Base-by-base conservation (phyloP, 73 alveolate genomes). In the Halteria grandinella region DNA sequence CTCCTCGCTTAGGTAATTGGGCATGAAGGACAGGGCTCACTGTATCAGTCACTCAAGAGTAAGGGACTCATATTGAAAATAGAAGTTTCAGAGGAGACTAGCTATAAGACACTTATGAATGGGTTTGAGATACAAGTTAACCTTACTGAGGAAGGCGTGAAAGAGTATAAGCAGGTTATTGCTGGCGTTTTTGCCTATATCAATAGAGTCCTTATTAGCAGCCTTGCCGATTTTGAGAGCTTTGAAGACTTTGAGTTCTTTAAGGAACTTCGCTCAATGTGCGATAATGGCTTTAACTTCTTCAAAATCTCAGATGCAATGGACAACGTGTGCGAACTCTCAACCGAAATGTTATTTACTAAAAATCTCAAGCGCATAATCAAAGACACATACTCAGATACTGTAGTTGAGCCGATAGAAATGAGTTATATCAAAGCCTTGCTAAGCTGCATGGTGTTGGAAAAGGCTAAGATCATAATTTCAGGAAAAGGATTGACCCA, bases 111-210 rank as follows among this genome's bases (percentile, higher is more conserved):
- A 29, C 24, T 64, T 15, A 29, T 64, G 18, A 45, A 49, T 29
- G 39, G 53, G 11, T 70, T 70, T 32, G 69, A 70, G n/a, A n/a
- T n/a, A n/a, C n/a, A n/a, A n/a, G n/a, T n/a, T n/a, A n/a, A n/a
- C n/a, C 33, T 72, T 7, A 72, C 85, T 1, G 85, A 34, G 31
- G 51, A 72, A 29, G 85, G 85, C 28, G 18, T 72, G 34, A 6
- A 27, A 8, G 0, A 51, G 15, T 72, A 34, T 23, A n/a, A 72
- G 51, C 1, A 17, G 11, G 75, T 53, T 0, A 41, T 53, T 1
- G 75, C 85, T n/a, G 55, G 36, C 1, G 21, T 72, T 43, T 72
- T 52, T 23, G 47, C 32, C 6, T 72, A 33, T 34, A 29, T 50
- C 18, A 11, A 70, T n/a, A n/a, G n/a, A 11, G 14, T 32, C 0